Percentiles rank a stretch among this genome's conserved stretches.
These are phyloP conservation scores for Arthrobotrys entomopaga DNA, from an alignment of 2,329 filamentous ascomycete genomes.

Conservation along the genomic window DNA sequence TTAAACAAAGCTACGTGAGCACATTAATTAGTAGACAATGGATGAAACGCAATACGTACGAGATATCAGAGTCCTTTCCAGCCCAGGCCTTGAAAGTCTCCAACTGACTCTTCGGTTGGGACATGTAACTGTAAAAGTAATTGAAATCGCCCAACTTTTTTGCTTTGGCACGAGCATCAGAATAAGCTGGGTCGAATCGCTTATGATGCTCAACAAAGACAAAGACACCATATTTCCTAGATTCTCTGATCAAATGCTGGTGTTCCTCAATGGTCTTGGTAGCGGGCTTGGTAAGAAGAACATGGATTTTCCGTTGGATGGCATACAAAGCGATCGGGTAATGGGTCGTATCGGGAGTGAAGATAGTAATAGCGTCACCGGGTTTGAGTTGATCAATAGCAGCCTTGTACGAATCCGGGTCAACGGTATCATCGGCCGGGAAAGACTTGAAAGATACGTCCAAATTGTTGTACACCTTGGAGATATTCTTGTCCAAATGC, in stretches of 20 bases:
- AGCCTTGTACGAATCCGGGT: slow-evolving; percentile 84
- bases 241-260: slow-evolving; percentile 76
- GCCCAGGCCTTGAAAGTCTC: slow-evolving; percentile 97
- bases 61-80: slow-evolving; percentile 86
- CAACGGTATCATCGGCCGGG: slow-evolving; percentile 76
- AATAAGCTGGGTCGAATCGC: slow-evolving; percentile 91
- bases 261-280: slow-evolving; percentile 86
- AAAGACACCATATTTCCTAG: slow-evolving; percentile 79
- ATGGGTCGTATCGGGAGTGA: slow-evolving; percentile 93
- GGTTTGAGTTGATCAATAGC: slow-evolving; percentile 84
- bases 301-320: slow-evolving; percentile 86
- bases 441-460: slow-evolving; percentile 87
- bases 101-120: slow-evolving; percentile 87
- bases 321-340: slow-evolving; percentile 92
- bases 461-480: slow-evolving; percentile 84
- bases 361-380: slow-evolving; percentile 92
- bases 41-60: slow-evolving; percentile 23
- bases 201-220: slow-evolving; percentile 98
- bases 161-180: slow-evolving; percentile 82
- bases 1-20: neutral
- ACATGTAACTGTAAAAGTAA: slow-evolving; percentile 98
- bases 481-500: slow-evolving; percentile 88
- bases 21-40: neutral
- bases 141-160: slow-evolving; percentile 89
- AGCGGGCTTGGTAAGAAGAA: slow-evolving; percentile 92